A percentile compares a stretch with the other conserved stretches of the same genome.
Conservation (phyloP, 2,329 filamentous ascomycete species). For the Penicillium olsonii region DNA sequence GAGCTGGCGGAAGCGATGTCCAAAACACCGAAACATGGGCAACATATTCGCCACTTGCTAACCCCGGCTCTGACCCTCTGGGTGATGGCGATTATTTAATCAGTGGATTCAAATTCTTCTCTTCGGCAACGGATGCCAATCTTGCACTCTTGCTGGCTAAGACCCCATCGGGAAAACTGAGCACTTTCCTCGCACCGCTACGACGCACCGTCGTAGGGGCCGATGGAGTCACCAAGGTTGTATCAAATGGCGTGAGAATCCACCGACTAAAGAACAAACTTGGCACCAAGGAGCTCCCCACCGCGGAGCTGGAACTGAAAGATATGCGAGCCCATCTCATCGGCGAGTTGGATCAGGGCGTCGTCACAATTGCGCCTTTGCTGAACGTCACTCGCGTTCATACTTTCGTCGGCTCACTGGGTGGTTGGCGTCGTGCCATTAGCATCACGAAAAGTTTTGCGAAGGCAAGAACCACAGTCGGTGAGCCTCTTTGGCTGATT, state of each 20-base stretch:
- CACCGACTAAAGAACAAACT: constrained; percentile 71
- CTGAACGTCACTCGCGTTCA: constrained; percentile 63
- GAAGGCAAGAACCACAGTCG: constrained; percentile 38
- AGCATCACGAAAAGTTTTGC: constrained; percentile 46
- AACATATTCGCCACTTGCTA: constrained; percentile 24
- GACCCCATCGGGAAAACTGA: constrained; percentile 56
- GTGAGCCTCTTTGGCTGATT: constrained; percentile 40
- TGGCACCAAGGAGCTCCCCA: constrained; percentile 69
- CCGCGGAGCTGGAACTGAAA: constrained; percentile 65
- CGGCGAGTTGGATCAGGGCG: constrained; percentile 65
- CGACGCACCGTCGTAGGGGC: constrained; percentile 37
- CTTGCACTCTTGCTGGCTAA: constrained; percentile 65
- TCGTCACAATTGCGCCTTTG: constrained; percentile 68
- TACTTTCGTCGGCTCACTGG: constrained; percentile 42
- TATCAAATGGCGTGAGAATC: constrained; percentile 66
- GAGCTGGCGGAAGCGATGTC: constrained; percentile 39
- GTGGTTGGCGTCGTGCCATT: constrained; percentile 42
- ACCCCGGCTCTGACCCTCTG: constrained; percentile 6
- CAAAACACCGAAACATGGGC: constrained; percentile 38
- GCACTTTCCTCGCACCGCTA: constrained; percentile 67
- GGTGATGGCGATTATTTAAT: constrained; percentile 46
- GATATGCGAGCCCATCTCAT: constrained; percentile 66
- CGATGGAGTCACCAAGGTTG: constrained; percentile 33
- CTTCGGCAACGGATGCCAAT: constrained; percentile 64
- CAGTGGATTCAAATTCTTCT: constrained; percentile 73